Evolutionary conservation across 1,139 yeast genomes (phyloP), one percentile per base, ranked within the genome.

Genomic region (Yamadazyma atmosphaerica): DNA sequence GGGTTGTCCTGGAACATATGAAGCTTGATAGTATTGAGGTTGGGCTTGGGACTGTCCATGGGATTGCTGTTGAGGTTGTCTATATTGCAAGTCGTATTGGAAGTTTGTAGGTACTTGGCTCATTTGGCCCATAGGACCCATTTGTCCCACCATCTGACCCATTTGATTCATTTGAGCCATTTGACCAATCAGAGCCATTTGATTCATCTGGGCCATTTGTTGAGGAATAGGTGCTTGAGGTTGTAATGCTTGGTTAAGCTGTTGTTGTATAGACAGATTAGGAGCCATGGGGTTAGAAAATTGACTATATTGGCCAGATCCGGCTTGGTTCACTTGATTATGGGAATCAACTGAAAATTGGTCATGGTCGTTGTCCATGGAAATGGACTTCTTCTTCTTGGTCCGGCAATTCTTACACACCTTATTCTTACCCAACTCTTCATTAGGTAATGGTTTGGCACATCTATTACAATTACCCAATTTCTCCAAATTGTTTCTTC

Each of bases 391-490:
- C 59, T 71, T 79, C 64, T 79, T 79, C 44, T 78, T 68, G 31
- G 67, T 62, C 39, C 86, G 65, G 50, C 86, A 81, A 29, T 51
- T 56, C 10, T 55, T 42, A 51, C 86, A 81, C 17, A 79, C 81
- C 55, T 81, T 81, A 49, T 76, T 81, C 33, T 67, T 70, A 23
- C 75, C 76, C 35, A 70, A 65, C 39, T 74, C 80, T 6, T 56
- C 65, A 2, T 67, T 61, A 22, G 58, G 64, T 45, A 80, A 58
- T 0, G 68, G 63, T 44, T 66, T 65, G 6, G 83, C 81, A 58
- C 86, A 81, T 33, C 86, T 65, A 51, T 79, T 80, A 52, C 86
- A 81, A 40, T 75, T 71, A 4, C 85, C 85, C 54, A 70, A 61
- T 44, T 70, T 71, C 50, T 80, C 86, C 42, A 80, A 59, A 40